A percentile compares a stretch with the other conserved stretches of the same genome.
These are phyloP conservation scores for Rubia tinctorum DNA, from an alignment of 305 asterid species.

Conservation along the genomic window DNA sequence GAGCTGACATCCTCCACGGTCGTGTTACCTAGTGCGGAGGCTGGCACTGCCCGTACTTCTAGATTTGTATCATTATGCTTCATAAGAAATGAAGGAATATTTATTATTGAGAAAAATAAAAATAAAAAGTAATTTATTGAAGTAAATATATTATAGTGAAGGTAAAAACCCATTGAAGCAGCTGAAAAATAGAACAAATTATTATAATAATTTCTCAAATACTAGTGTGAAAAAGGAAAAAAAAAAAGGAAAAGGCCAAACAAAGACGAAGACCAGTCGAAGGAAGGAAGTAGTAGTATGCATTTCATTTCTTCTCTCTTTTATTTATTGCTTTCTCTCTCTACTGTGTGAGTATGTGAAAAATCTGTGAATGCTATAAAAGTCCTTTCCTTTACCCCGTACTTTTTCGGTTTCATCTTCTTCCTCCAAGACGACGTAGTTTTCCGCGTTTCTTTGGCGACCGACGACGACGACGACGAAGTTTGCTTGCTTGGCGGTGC, in stretches of 20 bases:
- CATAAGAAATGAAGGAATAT: too few species aligned
- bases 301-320: constrained; percentile 1
- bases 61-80: too few species aligned
- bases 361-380: constrained; percentile 10
- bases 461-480: background rate
- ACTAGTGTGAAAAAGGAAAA: background rate
- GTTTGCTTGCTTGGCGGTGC: background rate
- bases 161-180: too few species aligned
- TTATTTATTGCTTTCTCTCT: background rate
- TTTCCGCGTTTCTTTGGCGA: background rate
- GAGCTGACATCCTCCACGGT: too few species aligned
- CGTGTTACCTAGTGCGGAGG: too few species aligned
- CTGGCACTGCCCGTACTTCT: too few species aligned
- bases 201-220: too few species aligned
- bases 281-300: background rate
- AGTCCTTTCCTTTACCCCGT: background rate
- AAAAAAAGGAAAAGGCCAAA: background rate
- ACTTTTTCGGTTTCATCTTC: background rate
- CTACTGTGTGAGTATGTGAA: constrained; percentile 12
- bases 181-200: too few species aligned
- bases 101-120: too few species aligned
- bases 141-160: too few species aligned
- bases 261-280: constrained; percentile 13
- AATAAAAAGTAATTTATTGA: too few species aligned
- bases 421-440: constrained; percentile 11